phyloP scores from a whole-genome alignment of 805 yeast genomes.

The Blastobotrys americana region DNA sequence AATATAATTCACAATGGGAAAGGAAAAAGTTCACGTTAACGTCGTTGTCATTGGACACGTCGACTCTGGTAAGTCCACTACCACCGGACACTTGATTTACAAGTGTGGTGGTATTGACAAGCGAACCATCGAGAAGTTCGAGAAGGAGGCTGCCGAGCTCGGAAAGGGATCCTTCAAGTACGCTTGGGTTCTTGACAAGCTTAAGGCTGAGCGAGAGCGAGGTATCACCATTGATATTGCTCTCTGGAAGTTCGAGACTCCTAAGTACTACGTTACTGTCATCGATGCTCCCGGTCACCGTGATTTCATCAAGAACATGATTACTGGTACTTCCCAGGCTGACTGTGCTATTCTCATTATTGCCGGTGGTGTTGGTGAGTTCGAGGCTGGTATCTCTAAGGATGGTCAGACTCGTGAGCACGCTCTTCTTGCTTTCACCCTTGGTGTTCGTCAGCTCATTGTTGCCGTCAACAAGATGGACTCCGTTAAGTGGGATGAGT shows the following conservation, averaged over 20 bases:
- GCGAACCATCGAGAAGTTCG: slow-evolving; percentile 98
- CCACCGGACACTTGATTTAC: slow-evolving; percentile 98
- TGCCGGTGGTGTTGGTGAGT: slow-evolving; percentile 91
- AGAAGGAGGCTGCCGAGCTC: slow-evolving; percentile 95
- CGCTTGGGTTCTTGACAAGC: slow-evolving; percentile 96
- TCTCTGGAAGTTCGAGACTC: slow-evolving; percentile 89
- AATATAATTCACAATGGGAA: slow-evolving; percentile 49
- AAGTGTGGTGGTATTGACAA: slow-evolving; percentile 98
- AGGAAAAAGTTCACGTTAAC: slow-evolving; percentile 97
- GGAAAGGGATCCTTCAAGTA: slow-evolving; percentile 97
- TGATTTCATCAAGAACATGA: slow-evolving; percentile 95
- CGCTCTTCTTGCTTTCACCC: slow-evolving; percentile 83
- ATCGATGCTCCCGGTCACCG: slow-evolving; percentile 96
- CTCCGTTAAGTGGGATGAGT: slow-evolving; percentile 81
- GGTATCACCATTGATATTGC: slow-evolving; percentile 95
- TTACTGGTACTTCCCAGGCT: slow-evolving; percentile 92
- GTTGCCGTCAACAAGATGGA: slow-evolving; percentile 95
- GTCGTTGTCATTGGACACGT: slow-evolving; percentile 99
- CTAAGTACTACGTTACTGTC: slow-evolving; percentile 81
- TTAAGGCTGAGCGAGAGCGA: slow-evolving; percentile 94
- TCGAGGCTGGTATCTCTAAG: slow-evolving; percentile 92
- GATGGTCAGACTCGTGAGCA: slow-evolving; percentile 87
- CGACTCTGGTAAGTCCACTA: slow-evolving; percentile 98
- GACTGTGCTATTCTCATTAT: slow-evolving; percentile 86
- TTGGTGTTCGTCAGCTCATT: slow-evolving; percentile 80